A percentile compares a stretch with the other conserved stretches of the same genome.
phyloP scores from a whole-genome alignment of 2,329 filamentous ascomycete genomes.

The Hymenoscyphus scutula region DNA sequence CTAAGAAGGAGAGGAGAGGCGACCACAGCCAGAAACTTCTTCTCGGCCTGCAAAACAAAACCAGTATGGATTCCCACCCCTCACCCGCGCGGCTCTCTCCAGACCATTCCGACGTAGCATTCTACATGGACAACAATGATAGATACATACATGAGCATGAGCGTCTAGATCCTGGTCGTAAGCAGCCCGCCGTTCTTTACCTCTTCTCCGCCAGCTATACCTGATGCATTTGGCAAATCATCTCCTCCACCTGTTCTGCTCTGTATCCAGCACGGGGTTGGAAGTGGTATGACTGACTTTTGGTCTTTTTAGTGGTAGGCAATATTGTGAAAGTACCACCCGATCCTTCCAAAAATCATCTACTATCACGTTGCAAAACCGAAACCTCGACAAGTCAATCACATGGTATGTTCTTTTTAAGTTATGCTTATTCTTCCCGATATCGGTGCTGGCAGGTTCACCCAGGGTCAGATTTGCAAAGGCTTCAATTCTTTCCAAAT shows the following conservation, averaged over 20 bases:
- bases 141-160: constrained; percentile 29
- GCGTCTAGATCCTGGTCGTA: constrained; percentile 13
- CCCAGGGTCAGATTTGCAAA: constrained; percentile 4
- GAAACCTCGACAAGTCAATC: not conserved
- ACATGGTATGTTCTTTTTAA: constrained; percentile 3
- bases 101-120: constrained; percentile 3
- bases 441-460: not conserved
- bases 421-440: constrained; percentile 2
- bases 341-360: not conserved
- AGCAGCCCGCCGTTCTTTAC: not conserved
- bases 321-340: constrained; percentile 2
- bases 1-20: constrained; percentile 10
- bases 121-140: constrained; percentile 25
- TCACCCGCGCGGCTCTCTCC: not conserved
- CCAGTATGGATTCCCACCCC: constrained; percentile 8
- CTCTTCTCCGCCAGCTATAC: not conserved
- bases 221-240: not conserved
- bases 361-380: not conserved
- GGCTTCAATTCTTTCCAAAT: constrained; percentile 13
- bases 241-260: not conserved
- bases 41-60: constrained; percentile 8
- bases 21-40: not conserved
- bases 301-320: not conserved
- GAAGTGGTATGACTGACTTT: not conserved
- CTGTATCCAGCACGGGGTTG: not conserved